Base-by-base conservation (phyloP, 306 rosid genomes). In the Vigna mungo region DNA sequence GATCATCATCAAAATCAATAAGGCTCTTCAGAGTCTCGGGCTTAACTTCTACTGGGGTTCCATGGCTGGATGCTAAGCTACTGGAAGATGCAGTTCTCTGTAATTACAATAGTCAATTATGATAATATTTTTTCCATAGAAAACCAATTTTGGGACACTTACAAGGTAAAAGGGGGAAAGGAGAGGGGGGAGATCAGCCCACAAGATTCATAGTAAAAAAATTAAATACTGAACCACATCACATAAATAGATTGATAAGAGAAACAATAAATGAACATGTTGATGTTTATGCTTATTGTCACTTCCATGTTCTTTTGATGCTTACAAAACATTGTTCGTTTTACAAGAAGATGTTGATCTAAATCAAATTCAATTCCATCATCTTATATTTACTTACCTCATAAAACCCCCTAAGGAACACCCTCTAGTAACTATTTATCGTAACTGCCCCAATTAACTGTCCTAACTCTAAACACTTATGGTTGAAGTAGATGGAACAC, bases 1-100 rank as follows among this genome's bases (percentile, higher is more conserved):
- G 87, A 61, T 85, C 89, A 66, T 88, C 92, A 82, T 89, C 98
- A 86, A 95, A 95, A 84, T 95, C 97, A 83, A 92, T 95, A 87
- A 94, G 91, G 84, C 97, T 94, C 81, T 75, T 85, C 55, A 82
- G 25, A 73, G 87, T 82, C 75, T 88, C 93, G 71, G 76, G 68
- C 82, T 92, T 92, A 81, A 84, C 91, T 87, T 92, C 96, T 54
- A 68, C 82, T 0, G 82, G 71, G 72, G 84, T 89, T 85, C 89
- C 95, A 73, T 59, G 86, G 84, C 84, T 82, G 70, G 97, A 89
- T 67, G 87, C 96, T 80, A 92, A 81, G 87, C 90, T 88, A 79
- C 93, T 88, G 78, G 97, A 95, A 68, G 97, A 90, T 75, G 81
- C 85, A 46, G 89, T 87, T 81, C 91, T 90, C 98, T 95, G 88